Percentiles rank a stretch among this genome's conserved stretches.
Evolutionary conservation across 371 early-diverging fungal species (phyloP).

Genomic region (Batkoa obscura): DNA sequence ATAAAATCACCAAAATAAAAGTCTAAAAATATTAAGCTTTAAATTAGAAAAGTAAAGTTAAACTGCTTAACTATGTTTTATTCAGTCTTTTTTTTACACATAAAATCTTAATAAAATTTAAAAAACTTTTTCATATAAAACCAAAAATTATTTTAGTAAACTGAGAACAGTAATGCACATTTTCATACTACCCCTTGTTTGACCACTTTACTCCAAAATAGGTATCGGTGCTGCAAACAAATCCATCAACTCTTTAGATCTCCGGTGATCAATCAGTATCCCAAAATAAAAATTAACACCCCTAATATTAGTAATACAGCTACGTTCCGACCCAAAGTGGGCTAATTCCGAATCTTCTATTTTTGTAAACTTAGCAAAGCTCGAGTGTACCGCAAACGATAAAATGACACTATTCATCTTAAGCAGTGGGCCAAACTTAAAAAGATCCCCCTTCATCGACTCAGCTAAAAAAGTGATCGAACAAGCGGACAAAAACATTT

Average conservation of each 20-base stretch:
- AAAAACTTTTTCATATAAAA: too few relatives aligned
- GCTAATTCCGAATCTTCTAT: background rate
- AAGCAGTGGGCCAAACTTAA: conserved; percentile 3
- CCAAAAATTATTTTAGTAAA: too few relatives aligned
- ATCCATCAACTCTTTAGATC: background rate
- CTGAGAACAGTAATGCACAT: too few relatives aligned
- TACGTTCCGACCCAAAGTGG: background rate
- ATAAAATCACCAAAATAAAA: too few relatives aligned
- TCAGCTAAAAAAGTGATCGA: background rate
- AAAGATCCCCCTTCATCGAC: background rate
- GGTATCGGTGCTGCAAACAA: too few relatives aligned
- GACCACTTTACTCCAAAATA: too few relatives aligned
- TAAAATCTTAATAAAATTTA: too few relatives aligned
- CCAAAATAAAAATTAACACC: background rate
- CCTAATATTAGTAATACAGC: background rate
- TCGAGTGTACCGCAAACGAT: background rate
- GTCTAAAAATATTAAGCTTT: too few relatives aligned
- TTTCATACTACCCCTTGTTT: too few relatives aligned
- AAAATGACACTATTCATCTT: background rate
- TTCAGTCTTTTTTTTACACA: too few relatives aligned
- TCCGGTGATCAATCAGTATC: background rate
- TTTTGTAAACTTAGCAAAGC: background rate
- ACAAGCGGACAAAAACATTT: background rate
- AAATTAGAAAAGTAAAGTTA: too few relatives aligned
- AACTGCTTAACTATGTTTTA: too few relatives aligned